Evolutionary conservation across 2,329 filamentous ascomycete species (phyloP).

Genomic region (Tolypocladium guangdongense): DNA sequence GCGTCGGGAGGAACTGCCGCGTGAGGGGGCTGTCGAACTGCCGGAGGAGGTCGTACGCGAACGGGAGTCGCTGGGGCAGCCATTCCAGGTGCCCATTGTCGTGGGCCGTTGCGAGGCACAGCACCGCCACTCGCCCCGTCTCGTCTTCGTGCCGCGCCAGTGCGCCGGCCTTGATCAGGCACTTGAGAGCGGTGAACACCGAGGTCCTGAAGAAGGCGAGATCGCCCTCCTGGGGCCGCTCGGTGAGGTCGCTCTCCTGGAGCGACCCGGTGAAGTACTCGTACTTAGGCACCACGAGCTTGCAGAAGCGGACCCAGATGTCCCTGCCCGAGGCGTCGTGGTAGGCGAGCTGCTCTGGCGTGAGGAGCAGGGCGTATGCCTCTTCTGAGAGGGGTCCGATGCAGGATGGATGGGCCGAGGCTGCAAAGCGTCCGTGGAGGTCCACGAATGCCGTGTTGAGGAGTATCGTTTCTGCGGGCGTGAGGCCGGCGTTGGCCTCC

Average conservation of each 20-base stretch:
- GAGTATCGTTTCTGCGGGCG: slow-evolving; percentile 19
- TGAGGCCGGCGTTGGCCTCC: slow-evolving; percentile 4
- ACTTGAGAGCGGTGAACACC: background rate
- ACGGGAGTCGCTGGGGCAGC: background rate
- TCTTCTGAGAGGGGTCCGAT: slow-evolving; percentile 5
- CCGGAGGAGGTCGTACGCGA: background rate
- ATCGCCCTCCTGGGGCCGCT: background rate
- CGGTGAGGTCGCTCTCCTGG: background rate
- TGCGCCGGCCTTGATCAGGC: background rate
- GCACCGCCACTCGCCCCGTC: slow-evolving; percentile 1
- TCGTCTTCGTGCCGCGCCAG: background rate
- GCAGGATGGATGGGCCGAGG: slow-evolving; percentile 14
- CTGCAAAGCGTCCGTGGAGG: background rate
- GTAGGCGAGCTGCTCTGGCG: slow-evolving; percentile 11
- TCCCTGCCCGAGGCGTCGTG: slow-evolving; percentile 8
- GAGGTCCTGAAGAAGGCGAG: background rate
- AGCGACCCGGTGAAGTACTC: background rate
- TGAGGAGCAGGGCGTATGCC: slow-evolving; percentile 11
- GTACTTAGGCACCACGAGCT: slow-evolving; percentile 1
- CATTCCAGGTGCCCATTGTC: background rate
- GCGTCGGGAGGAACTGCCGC: background rate
- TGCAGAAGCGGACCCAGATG: slow-evolving; percentile 16
- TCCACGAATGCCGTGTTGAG: slow-evolving; percentile 8
- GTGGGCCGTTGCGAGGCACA: background rate
- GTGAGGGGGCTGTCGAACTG: background rate